A percentile compares a stretch with the other conserved stretches of the same genome.
phyloP scores from a whole-genome alignment of 768 basidiomycete species.

The Russula virescens region DNA sequence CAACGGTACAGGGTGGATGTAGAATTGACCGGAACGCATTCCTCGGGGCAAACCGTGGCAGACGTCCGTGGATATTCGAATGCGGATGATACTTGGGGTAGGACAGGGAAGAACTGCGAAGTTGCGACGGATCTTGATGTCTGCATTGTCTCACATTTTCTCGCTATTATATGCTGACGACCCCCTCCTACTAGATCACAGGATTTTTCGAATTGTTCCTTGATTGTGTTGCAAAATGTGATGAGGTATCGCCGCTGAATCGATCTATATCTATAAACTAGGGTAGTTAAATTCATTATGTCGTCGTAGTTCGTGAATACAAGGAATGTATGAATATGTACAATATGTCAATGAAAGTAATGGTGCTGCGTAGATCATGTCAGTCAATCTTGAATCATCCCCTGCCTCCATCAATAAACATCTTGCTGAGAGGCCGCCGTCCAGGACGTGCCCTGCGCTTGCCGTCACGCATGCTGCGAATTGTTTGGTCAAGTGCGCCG shows the following conservation, averaged over 20 bases:
- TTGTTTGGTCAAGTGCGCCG: constrained; percentile 79
- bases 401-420: constrained; percentile 63
- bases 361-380: neutral
- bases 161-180: constrained; percentile 1
- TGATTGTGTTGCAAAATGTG: constrained; percentile 52
- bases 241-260: constrained; percentile 57
- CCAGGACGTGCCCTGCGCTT: constrained; percentile 44
- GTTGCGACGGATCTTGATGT: constrained; percentile 68
- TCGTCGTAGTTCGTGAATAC: neutral
- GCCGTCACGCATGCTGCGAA: constrained; percentile 72
- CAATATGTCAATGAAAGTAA: neutral
- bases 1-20: constrained; percentile 75
- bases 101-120: constrained; percentile 66
- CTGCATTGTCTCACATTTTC: constrained; percentile 25
- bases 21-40: constrained; percentile 62
- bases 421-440: constrained; percentile 64
- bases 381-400: constrained; percentile 27
- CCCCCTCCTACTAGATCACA: constrained; percentile 46
- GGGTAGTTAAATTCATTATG: neutral
- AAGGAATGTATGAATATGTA: neutral
- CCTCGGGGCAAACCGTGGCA: constrained; percentile 73
- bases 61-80: constrained; percentile 63
- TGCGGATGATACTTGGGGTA: constrained; percentile 66
- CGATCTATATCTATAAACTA: neutral
- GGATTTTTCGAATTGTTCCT: constrained; percentile 63